Conservation (phyloP, 805 yeast genomes). For the Candida corydali region DNA sequence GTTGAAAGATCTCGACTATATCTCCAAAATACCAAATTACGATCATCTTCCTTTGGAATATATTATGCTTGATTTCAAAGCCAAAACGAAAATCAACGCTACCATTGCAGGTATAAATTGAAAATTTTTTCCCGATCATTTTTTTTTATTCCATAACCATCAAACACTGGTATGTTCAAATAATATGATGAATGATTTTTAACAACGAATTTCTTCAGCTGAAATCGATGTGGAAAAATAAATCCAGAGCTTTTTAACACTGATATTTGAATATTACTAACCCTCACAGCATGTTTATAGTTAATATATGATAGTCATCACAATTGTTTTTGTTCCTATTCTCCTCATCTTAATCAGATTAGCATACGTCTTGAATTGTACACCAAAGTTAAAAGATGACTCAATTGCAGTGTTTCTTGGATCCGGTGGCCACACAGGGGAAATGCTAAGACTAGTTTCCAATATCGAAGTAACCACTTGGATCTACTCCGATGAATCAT, state of each 20-base stretch:
- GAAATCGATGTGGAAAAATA: constrained; percentile 55
- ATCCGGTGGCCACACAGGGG: constrained; percentile 97
- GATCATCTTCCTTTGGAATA: constrained; percentile 5
- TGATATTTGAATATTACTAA: constrained; percentile 27
- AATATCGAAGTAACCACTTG: constrained; percentile 30
- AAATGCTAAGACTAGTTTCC: constrained; percentile 70
- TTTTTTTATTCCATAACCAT: neutral
- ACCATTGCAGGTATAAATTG: constrained; percentile 3
- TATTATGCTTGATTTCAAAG: constrained; percentile 4
- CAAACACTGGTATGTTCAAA: neutral
- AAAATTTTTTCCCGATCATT: constrained; percentile 4
- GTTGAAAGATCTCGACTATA: constrained; percentile 2
- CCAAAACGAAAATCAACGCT: constrained; percentile 5
- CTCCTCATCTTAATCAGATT: constrained; percentile 19
- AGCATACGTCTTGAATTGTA: constrained; percentile 13
- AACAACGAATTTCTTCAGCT: constrained; percentile 69
- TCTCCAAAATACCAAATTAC: constrained; percentile 1
- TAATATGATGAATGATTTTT: constrained; percentile 28
- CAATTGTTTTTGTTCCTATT: constrained; percentile 17
- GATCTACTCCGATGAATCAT: constrained; percentile 48
- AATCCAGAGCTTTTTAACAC: constrained; percentile 71
- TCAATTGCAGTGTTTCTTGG: constrained; percentile 45
- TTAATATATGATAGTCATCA: constrained; percentile 8
- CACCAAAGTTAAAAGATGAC: neutral
- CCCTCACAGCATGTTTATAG: neutral